Evolutionary conservation across 768 basidiomycete genomes (phyloP).

Genomic region (Rhizopogon vinicolor): DNA sequence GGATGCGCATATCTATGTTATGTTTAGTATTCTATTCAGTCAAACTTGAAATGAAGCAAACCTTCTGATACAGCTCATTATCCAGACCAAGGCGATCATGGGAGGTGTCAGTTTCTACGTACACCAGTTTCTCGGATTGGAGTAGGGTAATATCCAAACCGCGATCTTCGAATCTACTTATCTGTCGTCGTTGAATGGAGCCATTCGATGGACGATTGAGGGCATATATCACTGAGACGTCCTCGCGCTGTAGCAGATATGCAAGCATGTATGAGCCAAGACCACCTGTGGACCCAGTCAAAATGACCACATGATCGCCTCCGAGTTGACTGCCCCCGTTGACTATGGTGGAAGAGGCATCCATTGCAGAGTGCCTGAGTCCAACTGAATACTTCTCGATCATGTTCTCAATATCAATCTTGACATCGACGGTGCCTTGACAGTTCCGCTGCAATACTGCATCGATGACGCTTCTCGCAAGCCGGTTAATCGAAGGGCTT

Average conservation of each 20-base stretch:
- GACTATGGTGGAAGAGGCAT: conserved; percentile 6
- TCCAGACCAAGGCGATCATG: conserved; percentile 21
- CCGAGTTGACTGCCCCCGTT: not conserved
- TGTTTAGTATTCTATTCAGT: not conserved
- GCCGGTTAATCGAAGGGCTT: not conserved
- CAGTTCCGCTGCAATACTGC: not conserved
- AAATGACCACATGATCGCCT: conserved; percentile 21
- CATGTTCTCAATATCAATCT: conserved; percentile 10
- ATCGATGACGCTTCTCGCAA: not conserved
- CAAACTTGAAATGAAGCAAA: conserved; percentile 7
- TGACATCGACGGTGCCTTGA: not conserved
- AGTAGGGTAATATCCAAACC: too few relatives aligned
- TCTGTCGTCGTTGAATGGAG: conserved; percentile 17
- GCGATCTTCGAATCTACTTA: conserved; percentile 24
- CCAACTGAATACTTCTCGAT: conserved; percentile 32
- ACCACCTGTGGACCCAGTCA: conserved; percentile 38
- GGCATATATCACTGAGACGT: conserved; percentile 22
- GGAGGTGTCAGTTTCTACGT: conserved; percentile 30
- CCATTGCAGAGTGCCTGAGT: conserved; percentile 1
- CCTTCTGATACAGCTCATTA: conserved; percentile 20
- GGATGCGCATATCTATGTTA: conserved; percentile 16
- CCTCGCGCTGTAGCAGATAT: conserved; percentile 13
- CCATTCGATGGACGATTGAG: conserved; percentile 18
- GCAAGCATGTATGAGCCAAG: conserved; percentile 31
- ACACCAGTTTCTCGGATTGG: conserved; percentile 24